Evolutionary conservation across 208 protist genomes (phyloP), one percentile per base, ranked within the genome.

Genomic region (Trypanosoma brucei): DNA sequence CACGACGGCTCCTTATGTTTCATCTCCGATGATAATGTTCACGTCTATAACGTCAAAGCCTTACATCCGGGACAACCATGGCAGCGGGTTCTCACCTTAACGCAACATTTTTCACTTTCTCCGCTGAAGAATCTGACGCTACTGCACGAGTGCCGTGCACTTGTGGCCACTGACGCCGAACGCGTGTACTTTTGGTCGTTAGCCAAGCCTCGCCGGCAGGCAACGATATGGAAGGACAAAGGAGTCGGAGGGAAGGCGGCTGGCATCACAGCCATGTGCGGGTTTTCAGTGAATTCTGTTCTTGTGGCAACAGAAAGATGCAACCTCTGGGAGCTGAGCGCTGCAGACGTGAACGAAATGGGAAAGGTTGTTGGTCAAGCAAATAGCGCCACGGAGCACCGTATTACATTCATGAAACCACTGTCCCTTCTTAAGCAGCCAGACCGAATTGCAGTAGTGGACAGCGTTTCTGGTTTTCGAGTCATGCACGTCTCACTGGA

Each of bases 1-100:
- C 33, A 52, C 2, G 88, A 94, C 63, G 83, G 70, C 49, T 83
- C 78, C 5, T 65, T 92, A 30, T 94, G 88, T 62, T 84, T 88
- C 49, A 72, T 92, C 30, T 82, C 84, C 3, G 88, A 94, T 59
- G 88, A 94, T 68, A 82, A 68, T 62, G 68, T 94, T 22, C 77
- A 92, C 64, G 62, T 88, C 4, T 94, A 89, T 59, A 63, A 63
- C 22, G 61, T 83, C 38, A 59, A 48, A n/a, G 37, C 60, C 34
- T 81, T 84, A 70, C 39, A 35, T 42, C 81, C 88, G 0, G 88
- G 88, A 0, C 71, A 84, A 46, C 57, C 51, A 39, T 92, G 84
- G 85, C 59, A 75, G 22, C 62, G 72, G 35, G 56, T 94, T 54
- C 55, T 67, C 7, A 75, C 72, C 35, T 63, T 92, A 57, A 79